Evolutionary conservation across 1,139 yeast genomes (phyloP).

Genomic region (Geotrichum fermentans): DNA sequence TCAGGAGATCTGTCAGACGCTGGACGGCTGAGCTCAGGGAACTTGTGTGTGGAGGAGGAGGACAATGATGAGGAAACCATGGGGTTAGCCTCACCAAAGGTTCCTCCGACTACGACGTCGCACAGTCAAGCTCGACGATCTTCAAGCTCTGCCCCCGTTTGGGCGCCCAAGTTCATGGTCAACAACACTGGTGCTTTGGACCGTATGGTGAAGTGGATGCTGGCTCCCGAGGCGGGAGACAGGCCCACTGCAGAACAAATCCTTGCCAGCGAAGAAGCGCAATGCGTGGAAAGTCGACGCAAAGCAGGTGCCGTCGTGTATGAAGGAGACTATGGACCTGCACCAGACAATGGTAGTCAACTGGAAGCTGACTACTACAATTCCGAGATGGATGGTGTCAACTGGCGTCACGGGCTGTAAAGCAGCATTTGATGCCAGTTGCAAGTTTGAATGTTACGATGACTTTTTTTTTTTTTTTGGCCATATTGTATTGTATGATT

Average conservation of each 20-base stretch:
- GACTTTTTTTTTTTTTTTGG: not conserved
- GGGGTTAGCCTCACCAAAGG: not conserved
- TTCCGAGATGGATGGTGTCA: slow-evolving; percentile 28
- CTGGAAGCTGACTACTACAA: slow-evolving; percentile 20
- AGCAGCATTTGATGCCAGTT: not conserved
- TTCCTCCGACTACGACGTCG: not conserved
- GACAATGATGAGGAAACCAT: slow-evolving; percentile 2
- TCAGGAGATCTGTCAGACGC: slow-evolving; percentile 96
- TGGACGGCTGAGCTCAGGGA: slow-evolving; percentile 74
- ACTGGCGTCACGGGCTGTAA: slow-evolving; percentile 24
- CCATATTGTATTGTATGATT: not conserved
- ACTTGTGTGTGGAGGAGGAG: slow-evolving; percentile 34
- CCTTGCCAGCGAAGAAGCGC: slow-evolving; percentile 65
- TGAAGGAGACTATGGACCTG: slow-evolving; percentile 95
- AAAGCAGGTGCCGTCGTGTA: slow-evolving; percentile 93
- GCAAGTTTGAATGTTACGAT: too few species aligned
- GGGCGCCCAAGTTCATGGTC: slow-evolving; percentile 85
- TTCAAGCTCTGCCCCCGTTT: slow-evolving; percentile 46
- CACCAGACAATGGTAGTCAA: slow-evolving; percentile 37
- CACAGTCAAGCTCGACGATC: slow-evolving; percentile 2
- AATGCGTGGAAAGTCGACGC: slow-evolving; percentile 72
- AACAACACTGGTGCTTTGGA: slow-evolving; percentile 75
- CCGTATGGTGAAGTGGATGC: slow-evolving; percentile 79
- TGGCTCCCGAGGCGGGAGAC: slow-evolving; percentile 74
- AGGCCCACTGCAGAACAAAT: slow-evolving; percentile 76